phyloP scores from a whole-genome alignment of 805 yeast species.

The Metschnikowia gelsemii region DNA sequence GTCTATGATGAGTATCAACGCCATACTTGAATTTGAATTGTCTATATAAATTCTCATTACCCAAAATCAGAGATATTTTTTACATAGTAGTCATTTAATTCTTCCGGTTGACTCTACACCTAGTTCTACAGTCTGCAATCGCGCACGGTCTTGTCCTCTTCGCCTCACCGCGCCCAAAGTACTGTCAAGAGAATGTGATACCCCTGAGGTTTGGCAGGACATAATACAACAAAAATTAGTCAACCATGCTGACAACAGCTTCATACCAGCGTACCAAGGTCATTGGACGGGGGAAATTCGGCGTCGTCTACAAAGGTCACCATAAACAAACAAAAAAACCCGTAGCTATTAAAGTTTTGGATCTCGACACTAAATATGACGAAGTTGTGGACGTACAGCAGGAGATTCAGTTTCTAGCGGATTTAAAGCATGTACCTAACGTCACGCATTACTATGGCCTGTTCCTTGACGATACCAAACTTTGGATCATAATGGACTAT shows the following conservation, averaged over 20 bases:
- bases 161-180: background rate
- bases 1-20: too few species aligned
- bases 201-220: background rate
- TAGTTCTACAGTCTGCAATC: too few species aligned
- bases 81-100: too few species aligned
- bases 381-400: constrained; percentile 94
- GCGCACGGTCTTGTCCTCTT: background rate
- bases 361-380: constrained; percentile 88
- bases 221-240: background rate
- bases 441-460: constrained; percentile 92
- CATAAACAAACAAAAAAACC: constrained; percentile 68
- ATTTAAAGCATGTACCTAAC: constrained; percentile 81
- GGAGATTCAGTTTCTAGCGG: constrained; percentile 84
- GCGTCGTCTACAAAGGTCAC: constrained; percentile 89
- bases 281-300: constrained; percentile 95
- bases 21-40: too few species aligned
- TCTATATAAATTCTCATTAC: too few species aligned
- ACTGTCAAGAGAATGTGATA: background rate
- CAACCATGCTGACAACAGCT: constrained; percentile 15
- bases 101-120: too few species aligned
- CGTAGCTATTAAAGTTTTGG: constrained; percentile 90
- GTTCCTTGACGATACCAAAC: constrained; percentile 78
- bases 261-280: constrained; percentile 78
- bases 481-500: constrained; percentile 97
- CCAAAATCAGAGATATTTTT: too few species aligned